A percentile compares a stretch with the other conserved stretches of the same genome.
phyloP scores from a whole-genome alignment of 495 filamentous ascomycete species.

The Podospora pseudopauciseta region DNA sequence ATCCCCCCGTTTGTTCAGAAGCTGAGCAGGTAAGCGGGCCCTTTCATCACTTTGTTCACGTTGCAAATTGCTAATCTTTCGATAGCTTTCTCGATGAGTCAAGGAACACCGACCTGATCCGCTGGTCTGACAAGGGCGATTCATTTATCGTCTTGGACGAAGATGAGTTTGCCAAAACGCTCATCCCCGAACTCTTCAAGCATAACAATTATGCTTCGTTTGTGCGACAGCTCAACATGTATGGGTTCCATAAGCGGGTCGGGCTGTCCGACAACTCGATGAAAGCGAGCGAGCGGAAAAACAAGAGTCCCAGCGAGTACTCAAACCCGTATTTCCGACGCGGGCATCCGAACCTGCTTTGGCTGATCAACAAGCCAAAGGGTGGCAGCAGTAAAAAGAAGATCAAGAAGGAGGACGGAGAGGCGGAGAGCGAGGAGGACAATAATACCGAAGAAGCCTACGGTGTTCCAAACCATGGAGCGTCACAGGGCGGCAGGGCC shows the following conservation, averaged over 20 bases:
- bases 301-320: slow-evolving; percentile 97
- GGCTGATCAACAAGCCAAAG: slow-evolving; percentile 97
- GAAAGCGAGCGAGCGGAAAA: slow-evolving; percentile 92
- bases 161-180: slow-evolving; percentile 95
- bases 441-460: slow-evolving; percentile 39
- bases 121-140: slow-evolving; percentile 94
- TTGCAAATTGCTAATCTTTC: slow-evolving; percentile 5
- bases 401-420: slow-evolving; percentile 64
- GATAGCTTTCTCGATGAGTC: slow-evolving; percentile 85
- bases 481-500: slow-evolving; percentile 19
- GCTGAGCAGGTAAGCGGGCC: slow-evolving; percentile 72
- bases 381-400: slow-evolving; percentile 58
- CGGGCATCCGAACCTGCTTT: slow-evolving; percentile 87
- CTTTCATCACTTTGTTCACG: not conserved
- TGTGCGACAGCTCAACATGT: slow-evolving; percentile 98
- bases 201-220: slow-evolving; percentile 99
- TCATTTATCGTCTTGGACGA: slow-evolving; percentile 97
- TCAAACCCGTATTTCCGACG: slow-evolving; percentile 94
- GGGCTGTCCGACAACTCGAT: slow-evolving; percentile 96
- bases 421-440: slow-evolving; percentile 70
- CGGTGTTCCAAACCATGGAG: slow-evolving; percentile 11
- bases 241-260: slow-evolving; percentile 98
- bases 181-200: slow-evolving; percentile 98
- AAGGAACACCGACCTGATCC: slow-evolving; percentile 89
- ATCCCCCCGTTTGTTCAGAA: slow-evolving; percentile 99